Evolutionary conservation across 2,329 filamentous ascomycete species (phyloP), one percentile per base, ranked within the genome.

Genomic region (Stachybotrys elegans): DNA sequence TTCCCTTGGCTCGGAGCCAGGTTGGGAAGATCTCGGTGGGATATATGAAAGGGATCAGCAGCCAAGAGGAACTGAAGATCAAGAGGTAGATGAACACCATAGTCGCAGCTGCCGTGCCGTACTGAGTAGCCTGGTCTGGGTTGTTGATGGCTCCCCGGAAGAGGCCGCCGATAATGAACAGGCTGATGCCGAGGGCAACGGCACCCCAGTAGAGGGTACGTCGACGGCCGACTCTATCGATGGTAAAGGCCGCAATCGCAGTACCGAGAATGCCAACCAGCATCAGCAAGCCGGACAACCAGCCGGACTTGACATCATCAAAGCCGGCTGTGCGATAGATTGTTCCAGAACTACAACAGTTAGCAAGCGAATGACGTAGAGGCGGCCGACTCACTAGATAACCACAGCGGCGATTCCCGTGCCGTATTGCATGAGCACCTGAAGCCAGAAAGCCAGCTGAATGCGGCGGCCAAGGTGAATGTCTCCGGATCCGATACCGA

Each of bases 191-290:
- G 17, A 57, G 56, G 34, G 45, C 53, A 25, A 56, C 51, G 16
- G 61, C 58, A 34, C 55, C 64, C 62, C 59, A 65, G 46, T 56
- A 65, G 19, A 67, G 52, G 2, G 58, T 63, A 41, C 55, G 45
- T 22, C 61, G 56, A 16, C 65, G 60, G 34, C 66, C 66, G 23
- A 69, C 51, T 19, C 55, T 52, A 42, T 68, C 66, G 20, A 69
- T 56, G 19, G 60, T 60, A 36, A 65, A 70, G 3, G 72, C 72
- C 47, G 67, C 70, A 50, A 75, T 71, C 38, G 73, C 66, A 6
- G 72, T 76, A 4, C 71, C 71, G 8, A 74, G 42, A 31, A 76
- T 73, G 13, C 72, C 72, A 42, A 76, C 66, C 1, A 70, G 73
- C 25, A 74, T 77, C 4, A 75, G 51, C 7, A 71, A 68, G 8